Base-by-base conservation (phyloP, 2,329 filamentous ascomycete genomes). In the Madurella mycetomatis region DNA sequence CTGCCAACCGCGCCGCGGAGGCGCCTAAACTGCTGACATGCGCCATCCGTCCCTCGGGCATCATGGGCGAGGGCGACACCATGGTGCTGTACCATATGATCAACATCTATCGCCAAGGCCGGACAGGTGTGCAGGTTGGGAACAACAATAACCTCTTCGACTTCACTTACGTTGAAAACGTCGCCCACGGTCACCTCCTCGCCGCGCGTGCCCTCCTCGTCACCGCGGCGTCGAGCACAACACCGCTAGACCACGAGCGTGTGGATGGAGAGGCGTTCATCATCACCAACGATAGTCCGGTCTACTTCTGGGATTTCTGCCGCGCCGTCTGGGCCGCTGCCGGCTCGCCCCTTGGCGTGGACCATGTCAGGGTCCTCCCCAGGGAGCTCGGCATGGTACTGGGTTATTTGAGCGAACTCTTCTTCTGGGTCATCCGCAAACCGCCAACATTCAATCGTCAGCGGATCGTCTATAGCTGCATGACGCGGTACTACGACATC, bases 281-380 rank as follows among this genome's bases (percentile, higher is more conserved):
- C 73, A 83, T 97, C 66, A 94, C 90, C 54, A 97, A 97, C 70
- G 89, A 91, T 71, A 78, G 84, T 62, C 92, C 92, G 5, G 78
- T 95, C 17, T 92, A 92, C 69, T 95, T 96, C 72, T 95, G 94
- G 84, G 90, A 95, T 71, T 88, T 95, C 67, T 83, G 88, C 55
- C 81, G 89, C 41, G 83, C 85, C 40, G 79, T 96, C 45, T 97
- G 90, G 90, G 74, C 73, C 59, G 78, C 77, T 41, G 81, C 81
- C 11, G 83, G 83, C 37, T 76, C 70, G 53, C 67, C 73, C 8
- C 71, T 72, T 54, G 81, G 81, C 17, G 78, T 75, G 5, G 75
- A 76, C 47, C 72, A 77, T 60, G 80, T 81, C 51, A 83, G 82
- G 80, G 67, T 70, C 5, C 73, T 87, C 59, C 70, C 77, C 45